These are phyloP conservation scores for Inga leiocalycina DNA, from an alignment of 306 rosid genomes.

Conservation along the genomic window DNA sequence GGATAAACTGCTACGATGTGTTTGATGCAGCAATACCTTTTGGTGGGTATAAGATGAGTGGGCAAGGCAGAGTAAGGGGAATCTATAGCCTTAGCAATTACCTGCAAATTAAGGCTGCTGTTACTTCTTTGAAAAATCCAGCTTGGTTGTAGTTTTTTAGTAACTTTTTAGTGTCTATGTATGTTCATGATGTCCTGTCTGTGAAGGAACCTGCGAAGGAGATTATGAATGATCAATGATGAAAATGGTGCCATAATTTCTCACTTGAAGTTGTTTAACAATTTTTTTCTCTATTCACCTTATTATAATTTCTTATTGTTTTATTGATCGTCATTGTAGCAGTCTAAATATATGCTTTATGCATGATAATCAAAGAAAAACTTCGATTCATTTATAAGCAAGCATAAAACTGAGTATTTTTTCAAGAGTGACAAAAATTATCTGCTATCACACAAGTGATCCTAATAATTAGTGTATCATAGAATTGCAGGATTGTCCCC, in stretches of 20 bases:
- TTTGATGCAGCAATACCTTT: constrained; percentile 89
- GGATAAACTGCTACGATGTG: constrained; percentile 76
- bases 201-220: background rate
- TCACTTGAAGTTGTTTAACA: background rate
- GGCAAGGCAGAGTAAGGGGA: constrained; percentile 76
- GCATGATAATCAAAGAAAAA: background rate
- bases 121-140: constrained; percentile 67
- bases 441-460: background rate
- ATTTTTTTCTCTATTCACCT: background rate
- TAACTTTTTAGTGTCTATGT: background rate
- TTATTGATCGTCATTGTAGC: background rate
- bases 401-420: background rate
- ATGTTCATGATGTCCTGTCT: constrained; percentile 9
- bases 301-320: background rate
- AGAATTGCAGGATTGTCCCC: constrained; percentile 15
- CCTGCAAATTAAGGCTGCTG: constrained; percentile 83
- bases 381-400: background rate
- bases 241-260: background rate
- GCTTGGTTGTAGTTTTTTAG: constrained; percentile 66
- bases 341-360: background rate
- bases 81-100: constrained; percentile 67
- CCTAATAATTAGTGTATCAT: background rate
- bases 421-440: background rate
- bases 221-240: background rate
- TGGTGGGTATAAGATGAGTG: constrained; percentile 91